Percentiles rank a stretch among this genome's conserved stretches.
These are phyloP conservation scores for Orbilia blumenaviensis DNA, from an alignment of 2,329 filamentous ascomycete genomes.

Conservation along the genomic window DNA sequence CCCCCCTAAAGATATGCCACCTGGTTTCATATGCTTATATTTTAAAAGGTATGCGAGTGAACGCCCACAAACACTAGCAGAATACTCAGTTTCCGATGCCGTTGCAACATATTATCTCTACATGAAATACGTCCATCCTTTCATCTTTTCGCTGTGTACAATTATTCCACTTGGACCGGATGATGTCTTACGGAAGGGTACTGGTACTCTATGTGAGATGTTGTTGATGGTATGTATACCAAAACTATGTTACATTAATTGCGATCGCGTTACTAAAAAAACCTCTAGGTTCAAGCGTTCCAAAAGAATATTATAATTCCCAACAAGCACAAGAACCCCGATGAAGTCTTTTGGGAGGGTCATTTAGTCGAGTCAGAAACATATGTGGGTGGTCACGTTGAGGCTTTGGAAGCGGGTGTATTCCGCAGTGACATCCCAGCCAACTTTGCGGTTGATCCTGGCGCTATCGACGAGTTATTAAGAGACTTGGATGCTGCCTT, in stretches of 20 bases:
- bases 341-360: constrained; percentile 95
- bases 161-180: constrained; percentile 93
- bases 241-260: background rate
- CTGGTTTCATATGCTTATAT: background rate
- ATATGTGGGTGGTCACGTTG: constrained; percentile 97
- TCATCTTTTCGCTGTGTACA: constrained; percentile 98
- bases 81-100: constrained; percentile 98
- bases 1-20: background rate
- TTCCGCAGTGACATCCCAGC: constrained; percentile 95
- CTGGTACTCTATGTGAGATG: constrained; percentile 99
- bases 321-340: constrained; percentile 91
- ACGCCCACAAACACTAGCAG: constrained; percentile 89
- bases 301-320: constrained; percentile 89
- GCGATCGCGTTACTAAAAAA: constrained; percentile 30
- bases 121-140: constrained; percentile 99
- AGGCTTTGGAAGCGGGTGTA: constrained; percentile 98
- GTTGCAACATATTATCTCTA: constrained; percentile 99
- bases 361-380: constrained; percentile 96
- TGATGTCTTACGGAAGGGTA: constrained; percentile 92
- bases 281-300: constrained; percentile 77
- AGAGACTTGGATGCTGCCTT: constrained; percentile 86
- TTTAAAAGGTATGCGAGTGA: constrained; percentile 74
- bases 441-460: constrained; percentile 88
- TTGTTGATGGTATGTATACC: constrained; percentile 76
- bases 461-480: constrained; percentile 87